phyloP scores from a whole-genome alignment of 139 green algal species.

The Medakamo hakoo region DNA sequence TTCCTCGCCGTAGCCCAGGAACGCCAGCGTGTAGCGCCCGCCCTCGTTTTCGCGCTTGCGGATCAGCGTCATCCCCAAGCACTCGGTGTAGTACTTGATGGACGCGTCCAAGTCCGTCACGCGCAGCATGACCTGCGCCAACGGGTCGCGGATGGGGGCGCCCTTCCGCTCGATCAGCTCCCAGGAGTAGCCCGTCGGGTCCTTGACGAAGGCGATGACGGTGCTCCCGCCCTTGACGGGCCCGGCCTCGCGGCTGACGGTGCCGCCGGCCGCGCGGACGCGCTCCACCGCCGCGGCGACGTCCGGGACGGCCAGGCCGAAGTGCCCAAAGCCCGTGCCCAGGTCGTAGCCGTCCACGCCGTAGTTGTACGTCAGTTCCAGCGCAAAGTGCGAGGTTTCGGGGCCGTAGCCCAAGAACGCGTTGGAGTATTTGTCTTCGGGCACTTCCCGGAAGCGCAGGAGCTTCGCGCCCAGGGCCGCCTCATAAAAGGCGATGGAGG shows the following conservation, averaged over 20 bases:
- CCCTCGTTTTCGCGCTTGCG: slow-evolving; percentile 48
- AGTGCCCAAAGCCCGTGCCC: slow-evolving; percentile 80
- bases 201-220: slow-evolving; percentile 79
- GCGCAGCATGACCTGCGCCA: slow-evolving; percentile 82
- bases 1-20: slow-evolving; percentile 67
- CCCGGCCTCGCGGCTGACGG: slow-evolving; percentile 63
- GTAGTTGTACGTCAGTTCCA: slow-evolving; percentile 24
- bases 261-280: slow-evolving; percentile 29
- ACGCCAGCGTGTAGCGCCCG: slow-evolving; percentile 38
- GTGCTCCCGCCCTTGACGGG: slow-evolving; percentile 79
- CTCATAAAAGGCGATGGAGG: slow-evolving; percentile 48
- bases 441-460: slow-evolving; percentile 57
- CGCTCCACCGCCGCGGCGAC: slow-evolving; percentile 39
- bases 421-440: slow-evolving; percentile 71
- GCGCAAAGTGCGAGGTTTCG: slow-evolving; percentile 46
- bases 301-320: slow-evolving; percentile 60
- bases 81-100: slow-evolving; percentile 71
- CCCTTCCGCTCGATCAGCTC: slow-evolving; percentile 58
- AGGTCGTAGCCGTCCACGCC: slow-evolving; percentile 61
- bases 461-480: slow-evolving; percentile 63
- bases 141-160: slow-evolving; percentile 40
- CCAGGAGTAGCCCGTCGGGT: slow-evolving; percentile 76
- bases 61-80: slow-evolving; percentile 58
- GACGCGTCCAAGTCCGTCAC: slow-evolving; percentile 62
- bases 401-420: slow-evolving; percentile 58